Percentiles rank a stretch among this genome's conserved stretches.
phyloP scores from a whole-genome alignment of 495 filamentous ascomycete species.

The Hypoxylon fuscum region DNA sequence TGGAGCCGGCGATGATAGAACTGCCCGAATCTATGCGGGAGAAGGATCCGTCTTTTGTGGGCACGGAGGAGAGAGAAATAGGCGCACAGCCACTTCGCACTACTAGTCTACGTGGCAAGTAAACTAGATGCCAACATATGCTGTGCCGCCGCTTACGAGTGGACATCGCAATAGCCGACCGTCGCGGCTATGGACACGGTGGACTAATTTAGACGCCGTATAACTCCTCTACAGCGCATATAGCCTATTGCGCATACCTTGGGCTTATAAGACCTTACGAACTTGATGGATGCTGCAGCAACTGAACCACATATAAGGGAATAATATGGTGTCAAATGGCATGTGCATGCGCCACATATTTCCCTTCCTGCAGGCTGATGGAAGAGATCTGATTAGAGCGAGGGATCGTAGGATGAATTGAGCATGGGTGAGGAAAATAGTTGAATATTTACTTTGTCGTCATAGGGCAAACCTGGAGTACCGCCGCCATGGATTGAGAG shows the following conservation, averaged over 20 bases:
- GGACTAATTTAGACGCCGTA: neutral
- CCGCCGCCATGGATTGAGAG: neutral
- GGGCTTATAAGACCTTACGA: constrained; percentile 7
- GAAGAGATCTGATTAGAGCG: too few species aligned
- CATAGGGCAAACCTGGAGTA: neutral
- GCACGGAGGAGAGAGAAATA: neutral
- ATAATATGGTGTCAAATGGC: too few species aligned
- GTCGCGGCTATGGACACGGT: constrained; percentile 10
- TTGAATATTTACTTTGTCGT: neutral
- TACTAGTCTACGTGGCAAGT: constrained; percentile 23
- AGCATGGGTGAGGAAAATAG: neutral
- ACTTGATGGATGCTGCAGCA: neutral
- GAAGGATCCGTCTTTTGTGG: constrained; percentile 10
- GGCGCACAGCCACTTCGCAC: constrained; percentile 8
- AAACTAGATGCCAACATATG: constrained; percentile 10
- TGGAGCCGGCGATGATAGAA: constrained; percentile 24
- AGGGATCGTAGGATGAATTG: neutral
- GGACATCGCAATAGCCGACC: neutral
- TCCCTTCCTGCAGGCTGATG: too few species aligned
- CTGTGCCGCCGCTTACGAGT: constrained; percentile 17
- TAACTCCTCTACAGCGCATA: constrained; percentile 7
- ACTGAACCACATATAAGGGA: too few species aligned
- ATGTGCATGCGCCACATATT: too few species aligned
- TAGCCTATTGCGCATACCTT: constrained; percentile 2
- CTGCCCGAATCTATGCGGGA: constrained; percentile 14